These are phyloP conservation scores for Arachis stenosperma DNA, from an alignment of 306 rosid genomes.

Conservation along the genomic window DNA sequence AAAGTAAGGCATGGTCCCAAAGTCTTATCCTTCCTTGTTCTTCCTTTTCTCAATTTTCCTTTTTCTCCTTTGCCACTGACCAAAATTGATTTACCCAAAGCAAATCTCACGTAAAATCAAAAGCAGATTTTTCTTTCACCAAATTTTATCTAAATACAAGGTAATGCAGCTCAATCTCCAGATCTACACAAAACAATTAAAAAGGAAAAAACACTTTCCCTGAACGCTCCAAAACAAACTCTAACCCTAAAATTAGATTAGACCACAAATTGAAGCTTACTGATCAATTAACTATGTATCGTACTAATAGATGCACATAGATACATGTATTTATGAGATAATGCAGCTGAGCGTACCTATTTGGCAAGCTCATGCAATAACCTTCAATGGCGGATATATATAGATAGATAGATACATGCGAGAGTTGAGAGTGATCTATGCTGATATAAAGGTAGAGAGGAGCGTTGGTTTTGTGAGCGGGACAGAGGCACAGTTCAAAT, in stretches of 20 bases:
- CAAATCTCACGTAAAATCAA: no score
- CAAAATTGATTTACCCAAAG: no score
- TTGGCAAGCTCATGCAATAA: conserved; percentile 46
- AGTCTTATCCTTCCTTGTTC: background rate
- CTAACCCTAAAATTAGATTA: background rate
- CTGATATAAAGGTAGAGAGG: conserved; percentile 31
- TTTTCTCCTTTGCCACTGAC: background rate
- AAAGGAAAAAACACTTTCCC: no score
- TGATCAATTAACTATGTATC: background rate
- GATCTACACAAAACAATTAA: conserved; percentile 6
- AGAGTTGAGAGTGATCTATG: background rate
- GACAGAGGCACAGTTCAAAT: conserved; percentile 66
- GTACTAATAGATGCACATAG: background rate
- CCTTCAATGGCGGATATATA: conserved; percentile 16
- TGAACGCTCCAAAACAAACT: background rate
- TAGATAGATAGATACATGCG: background rate
- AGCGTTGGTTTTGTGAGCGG: conserved; percentile 61
- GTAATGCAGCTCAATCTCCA: conserved; percentile 9
- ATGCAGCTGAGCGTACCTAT: conserved; percentile 46
- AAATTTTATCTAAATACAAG: background rate
- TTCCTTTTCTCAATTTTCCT: background rate
- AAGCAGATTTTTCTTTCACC: background rate
- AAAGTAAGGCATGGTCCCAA: background rate
- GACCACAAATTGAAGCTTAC: background rate
- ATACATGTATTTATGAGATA: background rate